These are phyloP conservation scores for Podospora comata DNA, from an alignment of 495 filamentous ascomycete genomes.

Conservation along the genomic window DNA sequence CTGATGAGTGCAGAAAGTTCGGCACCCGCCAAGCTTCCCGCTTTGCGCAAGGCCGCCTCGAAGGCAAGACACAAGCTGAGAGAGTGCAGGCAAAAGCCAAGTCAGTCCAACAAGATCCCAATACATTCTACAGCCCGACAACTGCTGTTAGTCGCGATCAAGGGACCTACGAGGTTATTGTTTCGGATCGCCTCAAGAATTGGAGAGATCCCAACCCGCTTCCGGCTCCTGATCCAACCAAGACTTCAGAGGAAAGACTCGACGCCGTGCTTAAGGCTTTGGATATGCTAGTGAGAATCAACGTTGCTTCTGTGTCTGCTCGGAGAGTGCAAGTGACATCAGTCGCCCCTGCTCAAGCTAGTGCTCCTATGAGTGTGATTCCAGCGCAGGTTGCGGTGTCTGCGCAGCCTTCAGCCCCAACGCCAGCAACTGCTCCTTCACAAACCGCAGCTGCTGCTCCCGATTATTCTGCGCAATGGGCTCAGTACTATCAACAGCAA, in stretches of 20 bases:
- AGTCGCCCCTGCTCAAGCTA: not conserved
- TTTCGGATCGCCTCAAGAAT: conserved; percentile 35
- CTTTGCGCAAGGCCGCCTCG: conserved; percentile 23
- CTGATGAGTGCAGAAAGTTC: not conserved
- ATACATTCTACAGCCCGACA: conserved; percentile 8
- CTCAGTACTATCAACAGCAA: conserved; percentile 32
- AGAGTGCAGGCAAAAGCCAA: conserved; percentile 6
- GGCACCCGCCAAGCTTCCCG: conserved; percentile 4
- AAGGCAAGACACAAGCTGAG: conserved; percentile 20
- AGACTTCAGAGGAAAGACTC: not conserved
- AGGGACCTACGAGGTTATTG: conserved; percentile 31
- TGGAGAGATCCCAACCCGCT: conserved; percentile 24
- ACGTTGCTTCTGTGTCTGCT: conserved; percentile 17
- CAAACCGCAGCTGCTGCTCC: conserved; percentile 19
- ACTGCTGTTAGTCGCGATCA: conserved; percentile 24
- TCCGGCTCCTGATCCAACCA: not conserved
- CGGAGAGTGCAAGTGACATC: not conserved
- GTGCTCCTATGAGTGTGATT: conserved; percentile 2
- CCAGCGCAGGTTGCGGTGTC: conserved; percentile 9
- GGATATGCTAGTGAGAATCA: conserved; percentile 27
- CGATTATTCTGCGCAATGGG: conserved; percentile 31
- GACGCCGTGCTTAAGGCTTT: conserved; percentile 23
- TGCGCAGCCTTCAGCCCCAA: conserved; percentile 9
- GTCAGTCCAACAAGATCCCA: not conserved
- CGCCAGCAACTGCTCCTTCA: conserved; percentile 1